Evolutionary conservation across 106 monocot genomes (phyloP), one percentile per base, ranked within the genome.

Genomic region (Acorus gramineus): DNA sequence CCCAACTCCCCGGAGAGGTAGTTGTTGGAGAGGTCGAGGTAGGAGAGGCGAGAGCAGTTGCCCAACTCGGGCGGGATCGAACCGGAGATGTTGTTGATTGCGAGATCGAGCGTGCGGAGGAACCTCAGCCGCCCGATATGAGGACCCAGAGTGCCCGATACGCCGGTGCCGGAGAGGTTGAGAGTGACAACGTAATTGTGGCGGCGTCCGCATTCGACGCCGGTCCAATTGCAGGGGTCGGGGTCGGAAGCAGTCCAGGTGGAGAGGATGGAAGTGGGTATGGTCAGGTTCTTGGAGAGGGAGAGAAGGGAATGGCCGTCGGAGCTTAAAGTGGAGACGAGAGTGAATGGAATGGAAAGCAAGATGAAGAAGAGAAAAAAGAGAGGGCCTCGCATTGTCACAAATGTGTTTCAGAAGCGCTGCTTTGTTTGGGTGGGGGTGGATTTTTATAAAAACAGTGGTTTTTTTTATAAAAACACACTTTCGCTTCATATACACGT

Each of bases 1-100:
- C n/a, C n/a, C n/a, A n/a, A n/a, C n/a, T n/a, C n/a, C n/a, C n/a
- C n/a, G n/a, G n/a, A n/a, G n/a, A n/a, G n/a, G n/a, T n/a, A n/a
- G 28, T 28, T 28, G 28, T 1, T 28, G n/a, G 13, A 65, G 49
- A 95, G 70, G 66, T 90, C 86, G 60, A 95, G 43, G 58, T 76
- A 50, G 28, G 70, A 63, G 44, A 90, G 79, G n/a, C 53, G 52
- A 5, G 62, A 69, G 71, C 81, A 87, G 69, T 87, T 90, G 53
- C 86, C 83, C 62, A 92, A 45, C 56, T 84, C 84, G 5, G 64
- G 52, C 1, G 89, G 84, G 44, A 89, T 81, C n/a, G 65, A 47
- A 1, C 84, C 84, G 2, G 79, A 69, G 7, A 89, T 13, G 52
- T 14, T 55, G 53, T 89, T 89, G 14, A 9, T 3, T 9, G 61